Evolutionary conservation across 2,329 filamentous ascomycete genomes (phyloP), one percentile per base, ranked within the genome.

Genomic region (Aspergillus neotritici): DNA sequence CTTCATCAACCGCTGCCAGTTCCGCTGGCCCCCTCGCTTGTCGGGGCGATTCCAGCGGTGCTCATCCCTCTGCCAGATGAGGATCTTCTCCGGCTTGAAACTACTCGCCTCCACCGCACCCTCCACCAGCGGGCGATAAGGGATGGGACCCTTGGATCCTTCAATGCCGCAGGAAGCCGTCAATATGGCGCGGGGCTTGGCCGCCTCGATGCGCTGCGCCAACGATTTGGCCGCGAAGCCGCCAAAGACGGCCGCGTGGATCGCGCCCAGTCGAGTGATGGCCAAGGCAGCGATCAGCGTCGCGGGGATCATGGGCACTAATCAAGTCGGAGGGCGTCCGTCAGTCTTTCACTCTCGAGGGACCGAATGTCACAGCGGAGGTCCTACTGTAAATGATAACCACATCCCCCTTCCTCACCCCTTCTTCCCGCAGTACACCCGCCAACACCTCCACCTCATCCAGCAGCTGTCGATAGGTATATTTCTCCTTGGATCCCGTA

Each of bases 151-250:
- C 65, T 94, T 94, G 40, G 74, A 74, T 4, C 89, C 90, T 56
- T 96, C 90, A 43, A 96, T 90, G 29, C 90, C 90, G 65, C 90
- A 96, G 7, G 87, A 94, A 0, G 90, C 89, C 0, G 90, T 95
- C 62, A 96, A 78, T 37, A 96, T 80, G 8, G 78, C 82, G 7
- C 79, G 78, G 6, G 90, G 87, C 29, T 77, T 77, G 6, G 85
- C 87, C 0, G 86, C 85, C 39, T 94, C 88, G 52, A 97, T 94
- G 17, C 90, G 79, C 67, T 96, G 90, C 1, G 89, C 87, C 34
- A 96, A 74, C 4, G 89, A 86, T 8, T 76, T 73, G 0, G 89
- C 75, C 0, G 87, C 88, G 62, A 97, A 97, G 0, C 91, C 90
- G 33, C 91, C 91, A 65, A 96, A 96, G 3, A 97, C 91, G 4